Evolutionary conservation across 2,329 filamentous ascomycete species (phyloP).

Genomic region (Lojkania enalia): DNA sequence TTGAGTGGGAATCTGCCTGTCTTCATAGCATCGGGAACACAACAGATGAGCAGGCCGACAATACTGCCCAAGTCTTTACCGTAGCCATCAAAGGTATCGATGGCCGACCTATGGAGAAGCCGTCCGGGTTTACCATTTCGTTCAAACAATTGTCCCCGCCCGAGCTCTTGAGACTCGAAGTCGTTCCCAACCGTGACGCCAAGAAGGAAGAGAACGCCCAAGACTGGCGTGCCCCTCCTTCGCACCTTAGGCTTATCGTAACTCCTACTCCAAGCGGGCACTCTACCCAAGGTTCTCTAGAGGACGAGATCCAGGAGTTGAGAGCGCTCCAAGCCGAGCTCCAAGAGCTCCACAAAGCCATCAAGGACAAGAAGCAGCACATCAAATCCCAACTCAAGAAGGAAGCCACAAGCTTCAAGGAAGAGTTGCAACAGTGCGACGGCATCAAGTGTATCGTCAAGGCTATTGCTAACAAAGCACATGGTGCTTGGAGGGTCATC

Average conservation of each 20-base stretch:
- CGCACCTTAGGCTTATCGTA: conserved; percentile 35
- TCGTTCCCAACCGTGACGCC: conserved; percentile 36
- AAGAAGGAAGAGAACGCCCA: conserved; percentile 31
- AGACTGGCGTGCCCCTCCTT: conserved; percentile 44
- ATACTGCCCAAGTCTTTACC: conserved; percentile 44
- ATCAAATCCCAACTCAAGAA: conserved; percentile 38
- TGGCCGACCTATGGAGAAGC: conserved; percentile 32
- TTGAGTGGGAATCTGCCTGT: conserved; percentile 46
- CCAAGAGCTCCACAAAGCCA: conserved; percentile 41
- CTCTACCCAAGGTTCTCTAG: conserved; percentile 24
- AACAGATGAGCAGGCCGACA: conserved; percentile 22
- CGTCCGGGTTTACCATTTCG: conserved; percentile 45
- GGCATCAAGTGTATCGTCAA: conserved; percentile 49
- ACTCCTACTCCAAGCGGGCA: conserved; percentile 11
- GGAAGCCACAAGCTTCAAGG: conserved; percentile 37
- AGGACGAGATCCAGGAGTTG: conserved; percentile 48
- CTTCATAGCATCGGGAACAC: conserved; percentile 27
- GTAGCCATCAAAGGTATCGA: conserved; percentile 46
- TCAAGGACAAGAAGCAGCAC: conserved; percentile 40
- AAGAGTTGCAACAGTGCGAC: conserved; percentile 49
- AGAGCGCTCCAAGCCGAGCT: conserved; percentile 45
- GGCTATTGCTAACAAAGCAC: conserved; percentile 42
- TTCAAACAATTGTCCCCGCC: conserved; percentile 46
- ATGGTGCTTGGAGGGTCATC: conserved; percentile 37
- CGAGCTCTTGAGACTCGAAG: conserved; percentile 41